Evolutionary conservation across 2,329 filamentous ascomycete species (phyloP).

Genomic region (Amauroascus verrucosus): DNA sequence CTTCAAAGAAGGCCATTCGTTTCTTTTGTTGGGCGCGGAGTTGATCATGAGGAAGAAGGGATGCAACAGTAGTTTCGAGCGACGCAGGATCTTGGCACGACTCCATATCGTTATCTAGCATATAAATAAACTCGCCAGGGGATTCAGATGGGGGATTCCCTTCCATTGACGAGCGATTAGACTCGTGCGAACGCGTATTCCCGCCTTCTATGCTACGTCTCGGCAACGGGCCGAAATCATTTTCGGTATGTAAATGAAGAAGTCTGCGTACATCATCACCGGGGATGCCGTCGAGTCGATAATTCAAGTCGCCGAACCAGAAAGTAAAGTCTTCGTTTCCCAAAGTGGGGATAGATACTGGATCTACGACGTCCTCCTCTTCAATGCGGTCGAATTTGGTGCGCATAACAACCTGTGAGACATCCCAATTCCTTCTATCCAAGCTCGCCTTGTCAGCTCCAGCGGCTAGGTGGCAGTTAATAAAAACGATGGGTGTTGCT

Average conservation of each 20-base stretch:
- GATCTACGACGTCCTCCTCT: constrained; percentile 49
- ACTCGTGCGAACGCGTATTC: constrained; percentile 1
- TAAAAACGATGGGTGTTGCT: constrained; percentile 76
- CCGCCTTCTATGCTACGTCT: constrained; percentile 8
- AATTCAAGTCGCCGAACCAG: constrained; percentile 95
- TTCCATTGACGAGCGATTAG: constrained; percentile 5
- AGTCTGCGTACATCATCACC: constrained; percentile 82
- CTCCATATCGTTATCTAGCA: constrained; percentile 55
- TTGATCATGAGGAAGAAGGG: constrained; percentile 82
- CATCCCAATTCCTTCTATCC: constrained; percentile 84
- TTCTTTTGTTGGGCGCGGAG: constrained; percentile 61
- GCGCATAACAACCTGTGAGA: constrained; percentile 62
- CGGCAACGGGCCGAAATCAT: constrained; percentile 15
- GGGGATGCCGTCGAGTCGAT: constrained; percentile 75
- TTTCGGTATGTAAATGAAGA: constrained; percentile 57
- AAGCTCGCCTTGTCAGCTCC: constrained; percentile 67
- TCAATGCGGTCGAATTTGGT: constrained; percentile 70
- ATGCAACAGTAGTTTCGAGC: constrained; percentile 77
- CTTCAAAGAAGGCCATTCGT: constrained; percentile 76
- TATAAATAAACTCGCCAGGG: constrained; percentile 16
- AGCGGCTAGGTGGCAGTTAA: constrained; percentile 85
- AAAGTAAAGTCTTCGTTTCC: constrained; percentile 90
- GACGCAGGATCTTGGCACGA: constrained; percentile 70
- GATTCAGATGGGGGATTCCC: constrained; percentile 6
- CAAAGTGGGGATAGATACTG: constrained; percentile 50